A percentile compares a stretch with the other conserved stretches of the same genome.
These are phyloP conservation scores for Rhizomucor miehei DNA, from an alignment of 371 early-diverging fungal species.

Conservation along the genomic window DNA sequence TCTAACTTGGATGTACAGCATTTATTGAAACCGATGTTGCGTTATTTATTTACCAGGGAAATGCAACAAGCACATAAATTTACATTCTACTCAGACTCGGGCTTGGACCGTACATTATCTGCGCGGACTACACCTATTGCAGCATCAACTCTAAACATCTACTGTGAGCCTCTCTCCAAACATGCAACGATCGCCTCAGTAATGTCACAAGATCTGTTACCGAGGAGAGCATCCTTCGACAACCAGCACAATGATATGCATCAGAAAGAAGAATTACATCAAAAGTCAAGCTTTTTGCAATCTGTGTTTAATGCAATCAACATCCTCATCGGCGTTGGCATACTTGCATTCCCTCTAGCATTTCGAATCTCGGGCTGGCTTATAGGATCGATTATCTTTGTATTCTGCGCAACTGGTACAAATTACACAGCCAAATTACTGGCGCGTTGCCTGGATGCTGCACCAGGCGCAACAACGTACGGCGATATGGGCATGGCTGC, in stretches of 20 bases:
- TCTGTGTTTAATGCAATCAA: constrained; percentile 59
- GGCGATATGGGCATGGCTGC: constrained; percentile 66
- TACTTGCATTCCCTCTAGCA: constrained; percentile 37
- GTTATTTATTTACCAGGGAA: no score
- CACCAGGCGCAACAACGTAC: constrained; percentile 37
- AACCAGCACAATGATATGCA: neutral
- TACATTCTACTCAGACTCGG: neutral
- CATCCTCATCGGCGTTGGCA: constrained; percentile 60
- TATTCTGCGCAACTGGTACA: constrained; percentile 42
- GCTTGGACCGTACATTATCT: neutral
- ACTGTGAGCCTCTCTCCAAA: constrained; percentile 9
- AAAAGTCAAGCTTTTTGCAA: constrained; percentile 28
- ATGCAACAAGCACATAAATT: no score
- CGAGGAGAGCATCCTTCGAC: neutral
- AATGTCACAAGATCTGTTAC: constrained; percentile 12
- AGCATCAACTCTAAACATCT: neutral
- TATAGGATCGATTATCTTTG: constrained; percentile 48
- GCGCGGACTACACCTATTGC: neutral
- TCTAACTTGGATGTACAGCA: neutral
- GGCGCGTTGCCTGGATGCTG: constrained; percentile 25
- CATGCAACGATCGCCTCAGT: constrained; percentile 16
- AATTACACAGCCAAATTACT: constrained; percentile 58
- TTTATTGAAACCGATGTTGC: no score
- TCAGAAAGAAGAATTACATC: neutral
- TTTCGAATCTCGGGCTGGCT: constrained; percentile 48